Evolutionary conservation across 2,329 filamentous ascomycete species (phyloP).

Genomic region (Diplodia seriata): DNA sequence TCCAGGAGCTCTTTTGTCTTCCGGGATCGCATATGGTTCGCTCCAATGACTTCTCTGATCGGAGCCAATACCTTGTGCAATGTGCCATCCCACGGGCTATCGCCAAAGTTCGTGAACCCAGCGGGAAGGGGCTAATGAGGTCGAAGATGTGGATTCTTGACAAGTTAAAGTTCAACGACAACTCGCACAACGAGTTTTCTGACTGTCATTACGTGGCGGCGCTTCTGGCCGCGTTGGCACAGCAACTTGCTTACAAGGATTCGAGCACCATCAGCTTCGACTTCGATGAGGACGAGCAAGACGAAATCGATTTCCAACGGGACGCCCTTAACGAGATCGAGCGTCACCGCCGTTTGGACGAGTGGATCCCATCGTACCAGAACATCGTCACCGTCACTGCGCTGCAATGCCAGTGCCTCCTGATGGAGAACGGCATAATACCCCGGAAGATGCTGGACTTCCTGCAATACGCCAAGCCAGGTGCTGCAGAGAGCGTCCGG

Average conservation of each 20-base stretch:
- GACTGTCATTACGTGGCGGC: conserved; percentile 88
- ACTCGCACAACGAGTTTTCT: conserved; percentile 83
- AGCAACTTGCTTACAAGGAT: conserved; percentile 54
- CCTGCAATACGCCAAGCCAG: conserved; percentile 65
- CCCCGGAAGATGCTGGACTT: conserved; percentile 63
- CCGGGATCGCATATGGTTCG: conserved; percentile 77
- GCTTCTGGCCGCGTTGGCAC: conserved; percentile 70
- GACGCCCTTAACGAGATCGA: conserved; percentile 68
- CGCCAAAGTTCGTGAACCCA: conserved; percentile 74
- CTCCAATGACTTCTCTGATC: conserved; percentile 91
- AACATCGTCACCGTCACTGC: conserved; percentile 69
- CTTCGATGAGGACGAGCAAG: conserved; percentile 57
- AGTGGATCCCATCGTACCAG: conserved; percentile 71
- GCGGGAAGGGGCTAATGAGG: conserved; percentile 77
- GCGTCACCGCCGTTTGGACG: conserved; percentile 68
- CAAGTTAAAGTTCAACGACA: conserved; percentile 92
- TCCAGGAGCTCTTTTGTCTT: conserved; percentile 87
- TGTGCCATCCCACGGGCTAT: conserved; percentile 83
- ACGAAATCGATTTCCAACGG: conserved; percentile 61
- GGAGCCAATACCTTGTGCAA: conserved; percentile 83
- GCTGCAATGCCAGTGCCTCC: conserved; percentile 63
- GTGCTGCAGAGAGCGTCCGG: conserved; percentile 67
- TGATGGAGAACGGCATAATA: conserved; percentile 61
- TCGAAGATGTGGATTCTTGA: conserved; percentile 87
- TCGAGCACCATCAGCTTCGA: conserved; percentile 42